A percentile compares a stretch with the other conserved stretches of the same genome.
Conservation (phyloP, 768 basidiomycete species). For the Fomitopsis pulvina region DNA sequence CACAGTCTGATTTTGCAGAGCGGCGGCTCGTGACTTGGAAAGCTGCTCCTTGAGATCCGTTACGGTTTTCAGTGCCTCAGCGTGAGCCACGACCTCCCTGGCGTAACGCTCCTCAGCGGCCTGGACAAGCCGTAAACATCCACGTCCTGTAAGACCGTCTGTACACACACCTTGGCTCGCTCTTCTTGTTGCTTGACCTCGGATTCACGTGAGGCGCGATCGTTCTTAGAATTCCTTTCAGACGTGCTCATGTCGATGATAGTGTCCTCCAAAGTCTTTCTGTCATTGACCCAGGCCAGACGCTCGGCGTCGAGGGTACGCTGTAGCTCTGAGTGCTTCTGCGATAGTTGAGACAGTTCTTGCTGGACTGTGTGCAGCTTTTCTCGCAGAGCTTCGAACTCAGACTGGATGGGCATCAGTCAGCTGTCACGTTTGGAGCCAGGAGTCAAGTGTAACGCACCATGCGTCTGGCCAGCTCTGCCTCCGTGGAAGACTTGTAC, state of each 20-base stretch:
- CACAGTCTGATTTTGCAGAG: slow-evolving; percentile 51
- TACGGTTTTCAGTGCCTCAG: slow-evolving; percentile 73
- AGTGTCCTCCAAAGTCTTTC: slow-evolving; percentile 75
- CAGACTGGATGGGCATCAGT: slow-evolving; percentile 38
- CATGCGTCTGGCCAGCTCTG: slow-evolving; percentile 60
- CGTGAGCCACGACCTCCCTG: slow-evolving; percentile 78
- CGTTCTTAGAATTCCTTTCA: slow-evolving; percentile 59
- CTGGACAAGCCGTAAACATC: too few species aligned
- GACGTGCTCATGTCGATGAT: slow-evolving; percentile 76
- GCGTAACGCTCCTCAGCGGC: slow-evolving; percentile 78
- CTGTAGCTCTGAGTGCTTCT: slow-evolving; percentile 52
- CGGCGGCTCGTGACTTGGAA: slow-evolving; percentile 38
- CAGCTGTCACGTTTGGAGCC: too few species aligned
- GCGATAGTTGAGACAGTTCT: slow-evolving; percentile 43
- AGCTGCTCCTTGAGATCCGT: slow-evolving; percentile 62
- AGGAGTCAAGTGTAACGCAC: slow-evolving; percentile 32
- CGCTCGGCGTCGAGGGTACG: slow-evolving; percentile 65
- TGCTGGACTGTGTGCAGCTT: slow-evolving; percentile 47
- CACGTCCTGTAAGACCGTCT: too few species aligned
- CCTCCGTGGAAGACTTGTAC: slow-evolving; percentile 67
- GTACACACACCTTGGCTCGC: slow-evolving; percentile 48
- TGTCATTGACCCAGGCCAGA: slow-evolving; percentile 66
- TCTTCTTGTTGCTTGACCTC: slow-evolving; percentile 64
- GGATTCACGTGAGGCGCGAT: slow-evolving; percentile 55
- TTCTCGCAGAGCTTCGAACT: slow-evolving; percentile 56